phyloP scores from a whole-genome alignment of 495 filamentous ascomycete species.

The Lasiosphaeria hispida region DNA sequence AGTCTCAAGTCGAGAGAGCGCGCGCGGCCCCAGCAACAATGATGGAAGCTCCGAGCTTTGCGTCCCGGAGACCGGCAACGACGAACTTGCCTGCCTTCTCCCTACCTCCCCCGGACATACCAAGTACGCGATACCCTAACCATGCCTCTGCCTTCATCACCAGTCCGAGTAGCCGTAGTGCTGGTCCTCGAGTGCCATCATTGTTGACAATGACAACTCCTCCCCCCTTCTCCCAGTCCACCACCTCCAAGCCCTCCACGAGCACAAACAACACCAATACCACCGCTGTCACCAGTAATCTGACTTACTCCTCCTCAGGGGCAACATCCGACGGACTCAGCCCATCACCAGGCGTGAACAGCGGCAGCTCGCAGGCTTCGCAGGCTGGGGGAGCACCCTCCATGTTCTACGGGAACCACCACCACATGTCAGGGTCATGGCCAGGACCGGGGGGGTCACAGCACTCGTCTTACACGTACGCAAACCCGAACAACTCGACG shows the following conservation, averaged over 20 bases:
- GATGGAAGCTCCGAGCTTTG: slow-evolving; percentile 25
- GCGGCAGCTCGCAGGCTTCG: slow-evolving; percentile 50
- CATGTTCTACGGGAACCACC: slow-evolving; percentile 33
- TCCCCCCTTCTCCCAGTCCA: slow-evolving; percentile 46
- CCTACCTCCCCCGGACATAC: slow-evolving; percentile 53
- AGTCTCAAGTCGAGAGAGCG: too few species aligned
- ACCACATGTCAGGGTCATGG: slow-evolving; percentile 47
- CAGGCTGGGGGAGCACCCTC: slow-evolving; percentile 40
- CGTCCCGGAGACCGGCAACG: slow-evolving; percentile 57
- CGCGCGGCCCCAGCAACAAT: too few species aligned
- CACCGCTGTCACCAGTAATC: slow-evolving; percentile 50
- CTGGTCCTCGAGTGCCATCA: slow-evolving; percentile 8
- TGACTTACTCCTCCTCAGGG: slow-evolving; percentile 39
- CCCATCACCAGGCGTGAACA: slow-evolving; percentile 59
- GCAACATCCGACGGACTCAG: slow-evolving; percentile 58
- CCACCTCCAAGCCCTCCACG: slow-evolving; percentile 48
- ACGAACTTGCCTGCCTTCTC: slow-evolving; percentile 58
- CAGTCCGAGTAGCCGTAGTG: slow-evolving; percentile 13
- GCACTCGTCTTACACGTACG: slow-evolving; percentile 50
- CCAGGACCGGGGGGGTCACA: slow-evolving; percentile 53
- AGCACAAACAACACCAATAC: slow-evolving; percentile 59
- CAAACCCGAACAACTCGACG: slow-evolving; percentile 43
- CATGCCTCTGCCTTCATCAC: slow-evolving; percentile 20
- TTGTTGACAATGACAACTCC: slow-evolving; percentile 10
- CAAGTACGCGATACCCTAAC: slow-evolving; percentile 41